Conservation (phyloP, 257 asterid species). For the Thymus mandschuricus region DNA sequence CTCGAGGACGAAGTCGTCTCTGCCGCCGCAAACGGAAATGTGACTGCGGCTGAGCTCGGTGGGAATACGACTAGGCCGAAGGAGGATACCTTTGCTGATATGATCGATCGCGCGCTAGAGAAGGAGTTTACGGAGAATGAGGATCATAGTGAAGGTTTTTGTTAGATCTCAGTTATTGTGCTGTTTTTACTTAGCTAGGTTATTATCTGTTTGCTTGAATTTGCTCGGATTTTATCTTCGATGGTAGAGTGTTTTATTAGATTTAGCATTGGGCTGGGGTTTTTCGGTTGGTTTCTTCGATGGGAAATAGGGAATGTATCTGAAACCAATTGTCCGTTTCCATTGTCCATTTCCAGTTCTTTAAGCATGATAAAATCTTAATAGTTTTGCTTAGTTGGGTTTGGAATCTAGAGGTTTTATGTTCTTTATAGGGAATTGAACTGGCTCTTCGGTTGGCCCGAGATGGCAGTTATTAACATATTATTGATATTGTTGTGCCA, state of each 20-base stretch:
- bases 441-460: slow-evolving; percentile 11
- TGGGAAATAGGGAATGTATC: slow-evolving; percentile 5
- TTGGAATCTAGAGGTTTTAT: slow-evolving; percentile 25
- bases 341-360: background rate
- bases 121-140: slow-evolving; percentile 93
- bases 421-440: slow-evolving; percentile 5
- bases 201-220: background rate
- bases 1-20: slow-evolving; percentile 31
- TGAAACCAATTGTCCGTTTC: slow-evolving; percentile 8
- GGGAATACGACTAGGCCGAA: slow-evolving; percentile 54
- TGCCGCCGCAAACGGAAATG: slow-evolving; percentile 28
- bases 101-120: slow-evolving; percentile 94
- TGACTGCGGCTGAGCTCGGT: slow-evolving; percentile 42
- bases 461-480: slow-evolving; percentile 18
- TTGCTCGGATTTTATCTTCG: background rate
- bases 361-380: background rate
- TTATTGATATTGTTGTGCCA: slow-evolving; percentile 3
- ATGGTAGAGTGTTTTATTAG: slow-evolving; percentile 31
- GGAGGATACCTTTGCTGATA: slow-evolving; percentile 90
- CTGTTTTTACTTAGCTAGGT: slow-evolving; percentile 28
- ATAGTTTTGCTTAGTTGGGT: background rate
- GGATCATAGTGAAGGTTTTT: slow-evolving; percentile 80
- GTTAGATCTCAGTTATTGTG: slow-evolving; percentile 47
- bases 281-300: background rate
- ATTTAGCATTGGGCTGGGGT: slow-evolving; percentile 36